phyloP scores from a whole-genome alignment of 148 eudicot species.

The Fagopyrum esculentum region DNA sequence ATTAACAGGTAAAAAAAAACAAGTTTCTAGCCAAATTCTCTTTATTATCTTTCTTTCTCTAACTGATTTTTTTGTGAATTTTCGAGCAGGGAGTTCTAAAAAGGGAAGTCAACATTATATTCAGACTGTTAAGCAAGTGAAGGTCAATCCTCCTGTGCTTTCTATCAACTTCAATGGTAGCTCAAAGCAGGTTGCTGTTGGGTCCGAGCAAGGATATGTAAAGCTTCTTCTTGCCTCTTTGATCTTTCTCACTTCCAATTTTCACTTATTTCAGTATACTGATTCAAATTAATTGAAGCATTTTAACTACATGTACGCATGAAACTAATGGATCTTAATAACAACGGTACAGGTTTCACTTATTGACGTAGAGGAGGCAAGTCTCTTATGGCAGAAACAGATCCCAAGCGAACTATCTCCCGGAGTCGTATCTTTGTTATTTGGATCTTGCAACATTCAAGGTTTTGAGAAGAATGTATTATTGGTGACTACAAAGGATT shows the following conservation, averaged over 20 bases:
- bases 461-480: constrained; percentile 79
- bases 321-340: neutral
- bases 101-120: constrained; percentile 71
- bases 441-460: constrained; percentile 55
- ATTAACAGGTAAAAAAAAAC: constrained; percentile 44
- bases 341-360: constrained; percentile 53
- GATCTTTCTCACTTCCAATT: neutral
- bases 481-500: constrained; percentile 71
- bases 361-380: constrained; percentile 57
- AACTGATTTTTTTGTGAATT: constrained; percentile 16
- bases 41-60: neutral
- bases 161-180: constrained; percentile 34
- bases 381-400: constrained; percentile 51
- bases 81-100: constrained; percentile 59
- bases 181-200: constrained; percentile 66
- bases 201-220: constrained; percentile 90
- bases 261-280: neutral
- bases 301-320: neutral
- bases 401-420: constrained; percentile 60
- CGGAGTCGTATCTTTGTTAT: constrained; percentile 67
- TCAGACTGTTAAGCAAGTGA: constrained; percentile 51
- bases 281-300: too few species aligned
- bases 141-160: constrained; percentile 69
- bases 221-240: constrained; percentile 12
- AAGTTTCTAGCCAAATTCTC: neutral